These are phyloP conservation scores for Tylopilus plumbeoviolaceoides DNA, from an alignment of 768 basidiomycete species.

Conservation along the genomic window DNA sequence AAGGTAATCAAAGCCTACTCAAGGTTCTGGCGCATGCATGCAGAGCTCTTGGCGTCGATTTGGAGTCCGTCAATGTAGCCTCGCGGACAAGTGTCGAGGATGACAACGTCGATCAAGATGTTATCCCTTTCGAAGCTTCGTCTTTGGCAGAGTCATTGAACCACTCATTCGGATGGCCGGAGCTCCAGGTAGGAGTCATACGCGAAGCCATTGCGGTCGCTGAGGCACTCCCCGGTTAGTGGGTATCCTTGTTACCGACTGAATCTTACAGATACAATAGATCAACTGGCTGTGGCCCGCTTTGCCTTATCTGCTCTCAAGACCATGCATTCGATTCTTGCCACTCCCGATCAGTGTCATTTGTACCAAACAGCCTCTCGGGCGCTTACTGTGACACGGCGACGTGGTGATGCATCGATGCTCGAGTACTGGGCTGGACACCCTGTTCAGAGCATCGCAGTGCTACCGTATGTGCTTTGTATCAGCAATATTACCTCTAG, in stretches of 20 bases:
- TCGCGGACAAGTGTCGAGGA: conserved; percentile 25
- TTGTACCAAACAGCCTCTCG: conserved; percentile 66
- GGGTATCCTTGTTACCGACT: background rate
- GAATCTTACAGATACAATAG: conserved; percentile 37
- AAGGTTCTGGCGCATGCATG: conserved; percentile 70
- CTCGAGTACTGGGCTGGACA: conserved; percentile 87
- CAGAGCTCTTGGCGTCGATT: conserved; percentile 75
- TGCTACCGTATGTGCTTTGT: conserved; percentile 59
- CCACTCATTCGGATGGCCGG: conserved; percentile 86
- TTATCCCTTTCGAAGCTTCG: conserved; percentile 35
- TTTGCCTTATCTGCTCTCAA: conserved; percentile 88
- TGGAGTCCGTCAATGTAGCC: conserved; percentile 63
- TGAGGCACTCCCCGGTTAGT: conserved; percentile 83
- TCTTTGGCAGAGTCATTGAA: conserved; percentile 33
- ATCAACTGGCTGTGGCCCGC: conserved; percentile 80
- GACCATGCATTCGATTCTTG: conserved; percentile 62
- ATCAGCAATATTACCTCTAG: background rate
- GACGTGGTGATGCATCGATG: conserved; percentile 67
- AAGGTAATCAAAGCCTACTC: conserved; percentile 82
- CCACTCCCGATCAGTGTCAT: conserved; percentile 74
- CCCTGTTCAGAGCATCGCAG: conserved; percentile 73
- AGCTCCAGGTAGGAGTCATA: conserved; percentile 89
- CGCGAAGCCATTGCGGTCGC: conserved; percentile 90
- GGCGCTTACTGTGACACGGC: conserved; percentile 69
- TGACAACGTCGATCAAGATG: conserved; percentile 9